phyloP scores from a whole-genome alignment of 1,139 yeast species.

The Debaryomyces sp. region DNA sequence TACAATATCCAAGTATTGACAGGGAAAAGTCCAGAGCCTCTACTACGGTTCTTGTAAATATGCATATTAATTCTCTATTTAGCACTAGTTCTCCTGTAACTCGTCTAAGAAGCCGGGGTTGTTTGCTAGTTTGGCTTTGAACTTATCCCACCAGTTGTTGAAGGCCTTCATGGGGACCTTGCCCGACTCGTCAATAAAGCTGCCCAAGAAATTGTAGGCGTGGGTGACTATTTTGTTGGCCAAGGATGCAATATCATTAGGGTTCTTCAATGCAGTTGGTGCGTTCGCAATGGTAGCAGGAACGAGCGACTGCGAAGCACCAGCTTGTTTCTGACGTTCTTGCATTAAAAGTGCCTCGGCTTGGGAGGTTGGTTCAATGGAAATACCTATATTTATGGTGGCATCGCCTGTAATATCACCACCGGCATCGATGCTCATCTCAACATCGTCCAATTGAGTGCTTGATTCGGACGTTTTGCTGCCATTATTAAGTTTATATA shows the following conservation, averaged over 20 bases:
- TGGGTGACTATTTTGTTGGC: slow-evolving; percentile 89
- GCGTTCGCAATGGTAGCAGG: slow-evolving; percentile 17
- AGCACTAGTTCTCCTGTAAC: slow-evolving; percentile 13
- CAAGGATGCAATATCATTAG: slow-evolving; percentile 47
- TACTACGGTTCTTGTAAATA: background rate
- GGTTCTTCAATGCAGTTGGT: slow-evolving; percentile 17
- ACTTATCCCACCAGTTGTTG: slow-evolving; percentile 96
- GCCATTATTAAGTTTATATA: slow-evolving; percentile 70
- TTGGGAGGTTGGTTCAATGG: slow-evolving; percentile 72
- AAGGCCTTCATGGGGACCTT: slow-evolving; percentile 87
- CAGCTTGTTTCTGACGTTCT: slow-evolving; percentile 29
- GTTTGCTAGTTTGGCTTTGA: slow-evolving; percentile 68
- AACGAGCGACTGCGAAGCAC: slow-evolving; percentile 23
- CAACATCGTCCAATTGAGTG: slow-evolving; percentile 27
- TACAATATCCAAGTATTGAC: background rate
- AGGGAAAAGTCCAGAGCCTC: background rate
- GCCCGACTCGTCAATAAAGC: slow-evolving; percentile 77
- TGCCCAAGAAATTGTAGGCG: slow-evolving; percentile 86
- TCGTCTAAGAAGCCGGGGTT: slow-evolving; percentile 81
- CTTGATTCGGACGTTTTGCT: slow-evolving; percentile 17
- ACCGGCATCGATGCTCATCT: slow-evolving; percentile 31
- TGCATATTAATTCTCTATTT: background rate
- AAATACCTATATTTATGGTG: slow-evolving; percentile 74
- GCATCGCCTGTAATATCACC: slow-evolving; percentile 44
- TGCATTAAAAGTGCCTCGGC: slow-evolving; percentile 56